A percentile compares a stretch with the other conserved stretches of the same genome.
Evolutionary conservation across 2,329 filamentous ascomycete genomes (phyloP).

Genomic region (Aspergillus sp.): DNA sequence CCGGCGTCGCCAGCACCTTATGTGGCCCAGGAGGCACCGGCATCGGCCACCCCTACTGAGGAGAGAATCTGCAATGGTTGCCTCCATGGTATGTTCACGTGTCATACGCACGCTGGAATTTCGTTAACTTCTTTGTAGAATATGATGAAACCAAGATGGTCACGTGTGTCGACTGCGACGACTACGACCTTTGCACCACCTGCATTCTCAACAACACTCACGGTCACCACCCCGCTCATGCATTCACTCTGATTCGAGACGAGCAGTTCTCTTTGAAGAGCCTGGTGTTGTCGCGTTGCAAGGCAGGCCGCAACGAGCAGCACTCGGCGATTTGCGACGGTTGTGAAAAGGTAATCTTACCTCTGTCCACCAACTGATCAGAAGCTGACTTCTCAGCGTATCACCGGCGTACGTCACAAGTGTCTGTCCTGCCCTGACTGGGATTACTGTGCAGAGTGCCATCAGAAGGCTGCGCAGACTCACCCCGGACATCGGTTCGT

Average conservation of each 20-base stretch:
- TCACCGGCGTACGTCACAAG: slow-evolving; percentile 89
- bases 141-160: slow-evolving; percentile 76
- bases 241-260: slow-evolving; percentile 59
- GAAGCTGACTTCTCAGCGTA: slow-evolving; percentile 53
- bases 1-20: neutral
- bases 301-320: slow-evolving; percentile 72
- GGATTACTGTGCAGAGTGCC: slow-evolving; percentile 85
- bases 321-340: slow-evolving; percentile 94
- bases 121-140: slow-evolving; percentile 42
- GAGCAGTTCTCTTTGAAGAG: slow-evolving; percentile 58
- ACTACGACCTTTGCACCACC: slow-evolving; percentile 84
- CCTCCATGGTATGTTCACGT: slow-evolving; percentile 52
- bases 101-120: neutral
- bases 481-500: slow-evolving; percentile 88
- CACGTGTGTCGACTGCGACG: slow-evolving; percentile 78
- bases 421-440: slow-evolving; percentile 96
- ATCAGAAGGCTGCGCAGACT: slow-evolving; percentile 61
- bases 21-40: too few species aligned
- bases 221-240: slow-evolving; percentile 86
- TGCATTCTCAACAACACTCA: slow-evolving; percentile 77
- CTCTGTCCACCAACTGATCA: neutral
- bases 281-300: slow-evolving; percentile 65
- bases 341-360: slow-evolving; percentile 65
- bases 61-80: slow-evolving; percentile 62
- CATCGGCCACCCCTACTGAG: slow-evolving; percentile 3